Conservation (phyloP, 441 rosid species). For the Cnidoscolus chayamansa region DNA sequence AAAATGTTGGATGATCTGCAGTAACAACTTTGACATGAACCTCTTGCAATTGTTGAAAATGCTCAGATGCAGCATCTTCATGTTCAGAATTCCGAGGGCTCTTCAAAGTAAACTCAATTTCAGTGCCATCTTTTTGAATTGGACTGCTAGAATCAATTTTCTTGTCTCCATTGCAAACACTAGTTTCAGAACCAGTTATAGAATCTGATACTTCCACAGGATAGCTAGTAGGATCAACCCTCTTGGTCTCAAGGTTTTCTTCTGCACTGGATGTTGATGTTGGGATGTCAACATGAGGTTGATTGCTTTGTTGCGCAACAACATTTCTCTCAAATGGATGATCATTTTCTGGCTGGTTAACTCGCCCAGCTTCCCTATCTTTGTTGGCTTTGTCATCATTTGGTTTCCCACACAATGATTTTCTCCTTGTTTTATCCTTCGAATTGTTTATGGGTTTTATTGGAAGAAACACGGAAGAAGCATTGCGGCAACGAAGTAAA, state of each 20-base stretch:
- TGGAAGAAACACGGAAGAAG: conserved; percentile 76
- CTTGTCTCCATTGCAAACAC: conserved; percentile 44
- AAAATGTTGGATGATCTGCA: conserved; percentile 27
- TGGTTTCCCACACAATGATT: conserved; percentile 44
- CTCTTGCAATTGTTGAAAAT: conserved; percentile 33
- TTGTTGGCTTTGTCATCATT: conserved; percentile 33
- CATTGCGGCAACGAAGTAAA: conserved; percentile 61
- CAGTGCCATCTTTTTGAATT: conserved; percentile 35
- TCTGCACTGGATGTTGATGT: conserved; percentile 53
- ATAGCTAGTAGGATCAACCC: conserved; percentile 61
- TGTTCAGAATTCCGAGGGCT: conserved; percentile 25
- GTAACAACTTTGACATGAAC: conserved; percentile 35
- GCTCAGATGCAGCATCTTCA: conserved; percentile 34
- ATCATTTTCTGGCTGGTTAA: conserved; percentile 40
- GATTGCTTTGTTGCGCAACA: conserved; percentile 38
- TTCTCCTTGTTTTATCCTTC: conserved; percentile 60
- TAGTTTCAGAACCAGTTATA: conserved; percentile 41
- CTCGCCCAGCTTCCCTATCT: conserved; percentile 33
- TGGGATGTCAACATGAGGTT: conserved; percentile 34
- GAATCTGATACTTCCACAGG: conserved; percentile 41
- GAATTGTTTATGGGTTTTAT: conserved; percentile 50
- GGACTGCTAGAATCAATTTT: conserved; percentile 28
- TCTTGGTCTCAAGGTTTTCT: conserved; percentile 62
- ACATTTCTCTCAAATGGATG: conserved; percentile 32
- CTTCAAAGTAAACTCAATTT: conserved; percentile 29